Base-by-base conservation (phyloP, 192 early-diverging fungal genomes). In the Linnemannia schmuckeri region DNA sequence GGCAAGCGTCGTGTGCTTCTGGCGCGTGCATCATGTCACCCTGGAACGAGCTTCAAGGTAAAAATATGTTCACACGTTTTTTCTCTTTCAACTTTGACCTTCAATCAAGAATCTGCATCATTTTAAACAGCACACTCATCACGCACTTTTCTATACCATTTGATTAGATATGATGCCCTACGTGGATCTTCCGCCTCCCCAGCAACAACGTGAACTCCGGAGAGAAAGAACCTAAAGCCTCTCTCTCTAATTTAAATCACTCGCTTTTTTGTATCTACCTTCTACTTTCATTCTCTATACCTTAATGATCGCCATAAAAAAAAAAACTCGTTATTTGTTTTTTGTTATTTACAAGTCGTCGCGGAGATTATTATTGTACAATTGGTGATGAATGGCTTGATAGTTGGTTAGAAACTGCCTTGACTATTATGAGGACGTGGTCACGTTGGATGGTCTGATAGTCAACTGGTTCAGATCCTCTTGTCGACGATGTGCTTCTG, bases 21-120 rank as follows among this genome's bases (percentile, higher is more conserved):
- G 83, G 79, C 0, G 79, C 78, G 2, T 86, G 83, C 55, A 77
- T 86, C 27, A 86, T 86, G 83, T 86, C 83, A 0, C 78, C 83
- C 2, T 86, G 83, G 83, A 86, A 80, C 46, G 83, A 86, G n/a
- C 73, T 86, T 6, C 83, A 86, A 70, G 82, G 82, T 84, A 79
- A 55, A 27, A 33, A 66, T 10, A 52, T 18, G 10, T 38, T 57
- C 9, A 24, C 37, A 37, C 52, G 27, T 18, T 5, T 22, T 18
- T 6, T n/a, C 4, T 20, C 7, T 17, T 49, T 47, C 27, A 4
- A 57, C 6, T 8, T 68, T 22, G 49, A 5, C 20, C 20, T 18
- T 52, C 17, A 20, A 49, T 20, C 47, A 49, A 49, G 10, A 12
- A 10, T 2, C 44, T 46, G 44, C 33, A 35, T 52, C 49, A 52